Percentiles rank a stretch among this genome's conserved stretches.
These are phyloP conservation scores for Astragalus glycyphyllos DNA, from an alignment of 306 rosid species.

Conservation along the genomic window DNA sequence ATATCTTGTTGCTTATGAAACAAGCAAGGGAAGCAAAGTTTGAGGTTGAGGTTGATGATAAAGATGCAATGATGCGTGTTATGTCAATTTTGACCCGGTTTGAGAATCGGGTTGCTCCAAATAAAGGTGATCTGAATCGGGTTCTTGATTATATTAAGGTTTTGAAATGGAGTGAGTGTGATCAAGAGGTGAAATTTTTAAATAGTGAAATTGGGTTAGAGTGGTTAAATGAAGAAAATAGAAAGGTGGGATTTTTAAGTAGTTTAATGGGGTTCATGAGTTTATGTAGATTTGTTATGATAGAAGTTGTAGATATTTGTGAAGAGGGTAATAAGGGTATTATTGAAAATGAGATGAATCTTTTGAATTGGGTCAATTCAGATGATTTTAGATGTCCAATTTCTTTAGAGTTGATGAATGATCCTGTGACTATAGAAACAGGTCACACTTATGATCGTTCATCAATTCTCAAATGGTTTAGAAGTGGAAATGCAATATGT, in stretches of 20 bases:
- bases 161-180: constrained; percentile 63
- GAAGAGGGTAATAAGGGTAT: constrained; percentile 37
- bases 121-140: constrained; percentile 48
- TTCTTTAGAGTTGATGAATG: constrained; percentile 76
- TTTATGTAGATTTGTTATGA: constrained; percentile 66
- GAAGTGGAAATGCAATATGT: constrained; percentile 63
- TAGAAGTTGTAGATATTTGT: constrained; percentile 48
- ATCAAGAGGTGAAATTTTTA: constrained; percentile 71
- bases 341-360: constrained; percentile 2
- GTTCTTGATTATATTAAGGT: constrained; percentile 69
- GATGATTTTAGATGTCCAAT: constrained; percentile 92
- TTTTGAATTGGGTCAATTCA: constrained; percentile 44
- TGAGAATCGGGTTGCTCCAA: constrained; percentile 53
- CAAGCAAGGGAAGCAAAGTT: constrained; percentile 59
- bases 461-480: constrained; percentile 85
- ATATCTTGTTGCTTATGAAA: constrained; percentile 53
- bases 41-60: constrained; percentile 61
- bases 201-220: constrained; percentile 69
- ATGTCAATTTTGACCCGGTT: constrained; percentile 50
- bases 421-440: constrained; percentile 79
- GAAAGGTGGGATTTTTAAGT: constrained; percentile 46
- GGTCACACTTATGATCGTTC: constrained; percentile 90
- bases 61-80: constrained; percentile 46
- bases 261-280: constrained; percentile 63
- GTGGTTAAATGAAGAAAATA: constrained; percentile 46